Evolutionary conservation across 495 filamentous ascomycete genomes (phyloP).

Genomic region (Apiosordaria backusii): DNA sequence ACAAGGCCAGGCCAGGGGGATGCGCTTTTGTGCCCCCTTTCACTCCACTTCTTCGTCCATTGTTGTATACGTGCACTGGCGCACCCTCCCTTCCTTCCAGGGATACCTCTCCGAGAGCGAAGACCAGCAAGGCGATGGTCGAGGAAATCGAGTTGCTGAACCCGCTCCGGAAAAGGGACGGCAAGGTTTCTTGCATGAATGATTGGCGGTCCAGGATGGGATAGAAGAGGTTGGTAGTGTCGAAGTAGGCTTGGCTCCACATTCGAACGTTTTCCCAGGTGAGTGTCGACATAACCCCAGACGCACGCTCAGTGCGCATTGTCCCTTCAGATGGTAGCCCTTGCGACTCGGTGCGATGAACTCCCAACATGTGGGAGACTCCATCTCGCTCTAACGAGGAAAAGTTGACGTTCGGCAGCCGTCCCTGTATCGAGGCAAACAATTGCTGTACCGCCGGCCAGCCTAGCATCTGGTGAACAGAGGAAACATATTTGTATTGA

Average conservation of each 20-base stretch:
- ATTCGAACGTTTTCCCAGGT: conserved; percentile 48
- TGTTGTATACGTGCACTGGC: conserved; percentile 40
- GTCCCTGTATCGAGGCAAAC: conserved; percentile 30
- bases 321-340: not conserved
- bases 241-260: conserved; percentile 52
- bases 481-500: conserved; percentile 48
- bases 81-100: conserved; percentile 44
- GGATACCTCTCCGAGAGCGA: conserved; percentile 55
- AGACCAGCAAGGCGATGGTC: conserved; percentile 54
- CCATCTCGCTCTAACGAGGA: conserved; percentile 42
- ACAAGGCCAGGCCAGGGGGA: conserved; percentile 55
- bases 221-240: conserved; percentile 53
- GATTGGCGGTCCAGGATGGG: conserved; percentile 53
- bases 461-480: conserved; percentile 54
- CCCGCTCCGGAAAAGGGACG: conserved; percentile 44
- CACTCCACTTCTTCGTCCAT: conserved; percentile 48
- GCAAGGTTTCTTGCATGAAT: conserved; percentile 48
- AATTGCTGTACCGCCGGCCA: conserved; percentile 56
- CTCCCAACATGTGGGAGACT: conserved; percentile 25
- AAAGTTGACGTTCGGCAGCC: conserved; percentile 32
- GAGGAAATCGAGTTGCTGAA: conserved; percentile 48
- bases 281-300: conserved; percentile 19
- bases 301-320: not conserved
- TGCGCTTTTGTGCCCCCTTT: conserved; percentile 45
- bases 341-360: conserved; percentile 13